A percentile compares a stretch with the other conserved stretches of the same genome.
Conservation (phyloP, 305 asterid species). For the Fraxinus paxiana region DNA sequence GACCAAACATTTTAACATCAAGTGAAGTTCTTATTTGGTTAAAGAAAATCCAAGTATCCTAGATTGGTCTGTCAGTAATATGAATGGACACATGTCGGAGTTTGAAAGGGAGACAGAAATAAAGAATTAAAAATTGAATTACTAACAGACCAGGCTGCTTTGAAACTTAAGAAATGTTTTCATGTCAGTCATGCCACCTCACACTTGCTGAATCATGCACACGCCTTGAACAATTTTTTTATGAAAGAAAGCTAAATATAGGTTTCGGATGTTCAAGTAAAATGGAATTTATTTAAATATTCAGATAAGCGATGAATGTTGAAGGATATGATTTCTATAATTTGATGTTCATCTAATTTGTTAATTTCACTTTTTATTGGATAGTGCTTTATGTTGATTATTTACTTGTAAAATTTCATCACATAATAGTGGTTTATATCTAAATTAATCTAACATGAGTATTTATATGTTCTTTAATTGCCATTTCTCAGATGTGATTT, state of each 20-base stretch:
- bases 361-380: not conserved
- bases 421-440: not conserved
- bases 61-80: not conserved
- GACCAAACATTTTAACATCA: not conserved
- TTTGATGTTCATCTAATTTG: not conserved
- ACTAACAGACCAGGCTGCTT: not conserved
- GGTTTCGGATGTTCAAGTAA: not conserved
- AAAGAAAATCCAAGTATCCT: not conserved
- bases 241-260: not conserved
- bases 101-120: not conserved
- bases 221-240: not conserved
- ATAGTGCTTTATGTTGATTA: not conserved
- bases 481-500: not conserved
- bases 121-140: not conserved
- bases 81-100: not conserved
- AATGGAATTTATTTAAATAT: not conserved
- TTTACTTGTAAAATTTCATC: not conserved
- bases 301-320: not conserved
- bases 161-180: not conserved
- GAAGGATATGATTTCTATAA: not conserved
- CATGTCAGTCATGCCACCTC: not conserved
- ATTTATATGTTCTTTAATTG: not conserved
- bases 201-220: not conserved
- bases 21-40: not conserved
- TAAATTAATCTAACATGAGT: not conserved